These are phyloP conservation scores for Lasiosphaeria miniovina DNA, from an alignment of 495 filamentous ascomycete species.

Conservation along the genomic window DNA sequence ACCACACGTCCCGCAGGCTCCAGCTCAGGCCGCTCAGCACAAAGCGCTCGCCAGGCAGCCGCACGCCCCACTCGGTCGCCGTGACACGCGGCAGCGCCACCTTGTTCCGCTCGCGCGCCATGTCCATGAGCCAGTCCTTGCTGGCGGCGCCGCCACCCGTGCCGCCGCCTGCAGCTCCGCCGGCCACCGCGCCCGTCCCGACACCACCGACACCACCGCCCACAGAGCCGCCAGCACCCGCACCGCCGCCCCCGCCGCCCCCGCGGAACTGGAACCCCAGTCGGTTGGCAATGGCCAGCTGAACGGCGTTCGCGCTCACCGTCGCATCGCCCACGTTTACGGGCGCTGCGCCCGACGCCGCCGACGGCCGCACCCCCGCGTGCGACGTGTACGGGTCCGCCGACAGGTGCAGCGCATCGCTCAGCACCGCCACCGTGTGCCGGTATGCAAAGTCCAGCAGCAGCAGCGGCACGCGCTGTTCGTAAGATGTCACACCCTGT, in stretches of 20 bases:
- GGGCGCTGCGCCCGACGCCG: slow-evolving; percentile 42
- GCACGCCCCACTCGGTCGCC: slow-evolving; percentile 73
- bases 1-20: slow-evolving; percentile 79
- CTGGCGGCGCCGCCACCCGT: slow-evolving; percentile 51
- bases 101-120: slow-evolving; percentile 78
- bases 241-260: slow-evolving; percentile 36
- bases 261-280: slow-evolving; percentile 53
- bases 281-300: slow-evolving; percentile 48
- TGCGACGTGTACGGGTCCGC: slow-evolving; percentile 60
- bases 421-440: slow-evolving; percentile 61
- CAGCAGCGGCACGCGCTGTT: slow-evolving; percentile 89
- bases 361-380: slow-evolving; percentile 46
- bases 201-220: slow-evolving; percentile 35
- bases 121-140: slow-evolving; percentile 83
- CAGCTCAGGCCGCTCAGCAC: slow-evolving; percentile 82
- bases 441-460: slow-evolving; percentile 98
- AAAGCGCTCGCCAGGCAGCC: slow-evolving; percentile 87
- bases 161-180: slow-evolving; percentile 50
- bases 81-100: slow-evolving; percentile 70
- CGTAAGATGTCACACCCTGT: slow-evolving; percentile 84
- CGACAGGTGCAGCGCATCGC: slow-evolving; percentile 61
- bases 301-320: slow-evolving; percentile 45
- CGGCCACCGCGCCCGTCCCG: slow-evolving; percentile 45
- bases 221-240: slow-evolving; percentile 57
- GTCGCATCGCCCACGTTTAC: slow-evolving; percentile 45